phyloP scores from a whole-genome alignment of 306 rosid genomes.

The Rubus parviflorus region DNA sequence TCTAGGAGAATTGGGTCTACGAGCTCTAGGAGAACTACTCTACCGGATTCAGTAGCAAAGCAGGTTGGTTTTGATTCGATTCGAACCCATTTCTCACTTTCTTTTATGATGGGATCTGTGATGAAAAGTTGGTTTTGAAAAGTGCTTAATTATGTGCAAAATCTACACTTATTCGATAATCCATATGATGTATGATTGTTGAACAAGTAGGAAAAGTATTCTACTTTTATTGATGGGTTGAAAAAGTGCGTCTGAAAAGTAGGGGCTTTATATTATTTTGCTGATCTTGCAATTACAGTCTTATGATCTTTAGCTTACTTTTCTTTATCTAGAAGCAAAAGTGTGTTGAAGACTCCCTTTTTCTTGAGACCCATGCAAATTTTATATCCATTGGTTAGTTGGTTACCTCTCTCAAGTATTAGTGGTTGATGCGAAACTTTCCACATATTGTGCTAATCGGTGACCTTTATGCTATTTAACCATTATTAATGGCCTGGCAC shows the following conservation, averaged over 20 bases:
- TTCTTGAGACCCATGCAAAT: neutral
- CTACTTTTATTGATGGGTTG: neutral
- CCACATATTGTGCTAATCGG: neutral
- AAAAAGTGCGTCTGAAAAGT: slow-evolving; percentile 17
- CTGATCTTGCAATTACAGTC: slow-evolving; percentile 15
- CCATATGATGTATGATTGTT: neutral
- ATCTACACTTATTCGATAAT: neutral
- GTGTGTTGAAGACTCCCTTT: slow-evolving; percentile 10
- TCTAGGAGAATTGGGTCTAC: slow-evolving; percentile 87
- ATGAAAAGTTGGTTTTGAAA: slow-evolving; percentile 35
- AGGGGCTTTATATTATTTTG: neutral
- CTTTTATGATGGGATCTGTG: slow-evolving; percentile 34
- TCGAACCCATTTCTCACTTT: neutral
- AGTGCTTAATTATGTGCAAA: slow-evolving; percentile 29
- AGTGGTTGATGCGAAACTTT: slow-evolving; percentile 12
- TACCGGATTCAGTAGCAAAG: slow-evolving; percentile 63
- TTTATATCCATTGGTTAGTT: slow-evolving; percentile 1
- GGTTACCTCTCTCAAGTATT: slow-evolving; percentile 8
- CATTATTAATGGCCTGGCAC: slow-evolving; percentile 8
- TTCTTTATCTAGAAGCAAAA: slow-evolving; percentile 16
- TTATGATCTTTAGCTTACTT: slow-evolving; percentile 12
- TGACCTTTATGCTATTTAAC: slow-evolving; percentile 11
- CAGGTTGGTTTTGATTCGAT: slow-evolving; percentile 43
- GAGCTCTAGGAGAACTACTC: slow-evolving; percentile 69
- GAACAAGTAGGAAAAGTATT: slow-evolving; percentile 25